These are phyloP conservation scores for Penicillium turbatum DNA, from an alignment of 495 filamentous ascomycete genomes.

Conservation along the genomic window DNA sequence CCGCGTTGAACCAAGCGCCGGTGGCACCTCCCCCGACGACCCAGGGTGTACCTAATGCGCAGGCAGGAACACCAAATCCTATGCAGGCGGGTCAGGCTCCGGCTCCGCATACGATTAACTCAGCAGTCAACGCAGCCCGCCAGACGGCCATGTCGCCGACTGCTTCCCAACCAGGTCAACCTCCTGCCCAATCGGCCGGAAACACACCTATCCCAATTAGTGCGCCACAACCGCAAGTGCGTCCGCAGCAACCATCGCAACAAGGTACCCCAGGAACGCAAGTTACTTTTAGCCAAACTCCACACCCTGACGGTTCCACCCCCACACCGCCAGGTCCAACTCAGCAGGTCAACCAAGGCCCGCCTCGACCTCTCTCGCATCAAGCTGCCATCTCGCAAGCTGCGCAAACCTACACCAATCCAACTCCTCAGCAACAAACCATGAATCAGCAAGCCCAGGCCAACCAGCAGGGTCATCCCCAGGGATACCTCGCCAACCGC, in stretches of 20 bases:
- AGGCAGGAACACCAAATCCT: conserved; percentile 20
- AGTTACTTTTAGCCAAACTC: conserved; percentile 35
- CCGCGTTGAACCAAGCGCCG: conserved; percentile 13
- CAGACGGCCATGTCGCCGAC: conserved; percentile 44
- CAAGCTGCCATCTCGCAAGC: conserved; percentile 59
- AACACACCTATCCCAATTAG: conserved; percentile 35
- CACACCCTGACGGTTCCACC: conserved; percentile 33
- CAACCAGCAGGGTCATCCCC: conserved; percentile 51
- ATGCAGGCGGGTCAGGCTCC: conserved; percentile 40
- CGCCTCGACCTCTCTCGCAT: conserved; percentile 57
- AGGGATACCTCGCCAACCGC: conserved; percentile 46
- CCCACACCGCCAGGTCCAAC: conserved; percentile 38
- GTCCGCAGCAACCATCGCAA: conserved; percentile 36
- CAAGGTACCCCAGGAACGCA: conserved; percentile 40
- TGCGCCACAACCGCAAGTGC: conserved; percentile 43
- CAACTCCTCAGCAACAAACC: conserved; percentile 34
- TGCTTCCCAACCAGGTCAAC: conserved; percentile 35
- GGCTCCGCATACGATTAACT: conserved; percentile 50
- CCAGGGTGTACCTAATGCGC: conserved; percentile 20
- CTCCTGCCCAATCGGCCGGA: conserved; percentile 40
- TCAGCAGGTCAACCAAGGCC: conserved; percentile 46
- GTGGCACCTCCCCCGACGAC: conserved; percentile 14
- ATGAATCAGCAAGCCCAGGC: conserved; percentile 27
- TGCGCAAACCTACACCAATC: conserved; percentile 50
- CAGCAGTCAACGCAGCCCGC: conserved; percentile 49